Base-by-base conservation (phyloP, 345 rosid genomes). In the Melaleuca quinquenervia region DNA sequence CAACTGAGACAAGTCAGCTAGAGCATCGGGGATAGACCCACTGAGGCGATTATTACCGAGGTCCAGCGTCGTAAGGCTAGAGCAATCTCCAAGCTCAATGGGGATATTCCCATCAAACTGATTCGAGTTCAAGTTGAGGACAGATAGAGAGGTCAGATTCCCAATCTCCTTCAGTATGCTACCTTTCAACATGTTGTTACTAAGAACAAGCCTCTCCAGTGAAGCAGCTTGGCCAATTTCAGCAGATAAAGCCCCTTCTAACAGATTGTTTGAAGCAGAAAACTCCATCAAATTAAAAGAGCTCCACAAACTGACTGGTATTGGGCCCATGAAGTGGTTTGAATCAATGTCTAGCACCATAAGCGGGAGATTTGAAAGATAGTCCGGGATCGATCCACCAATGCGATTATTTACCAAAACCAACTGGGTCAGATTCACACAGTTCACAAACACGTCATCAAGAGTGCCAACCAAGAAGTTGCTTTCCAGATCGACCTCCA, bases 51-150 rank as follows among this genome's bases (percentile, higher is more conserved):
- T 97, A 85, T 90, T 91, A 52, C 99, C 98, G 4, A 95, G 90
- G 90, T 97, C 94, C 93, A 97, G 70, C 12, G 99, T 94, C 87
- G 98, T 94, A 45, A 96, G 90, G 10, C 91, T 91, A 76, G 80
- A 70, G 89, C 99, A 97, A 50, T 92, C 89, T 2, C 98, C 98
- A 3, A 97, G 92, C 91, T 92, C 96, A 2, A 12, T 53, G 0
- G 99, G 99, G 86, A 96, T 94, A 52, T 52, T 64, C 26, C 99
- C 97, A 45, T 90, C 90, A n/a, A 97, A 87, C 84, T 87, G 84
- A 89, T 97, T 97, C 9, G 98, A 92, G 84, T 94, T 97, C 91
- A 97, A 88, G 83, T 90, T 91, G 44, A 97, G 90, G 86, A 94
- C 92, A 3, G 97, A 94, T 53, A 97, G 92, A 75, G 92, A 85